phyloP scores from a whole-genome alignment of 2,329 filamentous ascomycete genomes.

The Thielaviopsis euricoi region DNA sequence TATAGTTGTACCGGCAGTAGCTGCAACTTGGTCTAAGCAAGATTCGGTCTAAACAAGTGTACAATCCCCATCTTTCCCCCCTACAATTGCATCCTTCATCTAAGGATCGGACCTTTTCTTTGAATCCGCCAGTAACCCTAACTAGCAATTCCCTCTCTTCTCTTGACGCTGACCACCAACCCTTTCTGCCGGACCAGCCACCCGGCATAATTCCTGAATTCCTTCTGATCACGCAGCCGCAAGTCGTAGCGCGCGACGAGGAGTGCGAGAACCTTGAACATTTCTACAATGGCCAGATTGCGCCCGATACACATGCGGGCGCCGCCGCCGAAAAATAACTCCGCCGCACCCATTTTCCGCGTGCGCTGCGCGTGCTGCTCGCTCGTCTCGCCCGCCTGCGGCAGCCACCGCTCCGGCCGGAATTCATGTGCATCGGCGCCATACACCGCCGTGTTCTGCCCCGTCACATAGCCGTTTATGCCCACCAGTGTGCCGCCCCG shows the following conservation, averaged over 20 bases:
- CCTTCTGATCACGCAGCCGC: slow-evolving; percentile 9
- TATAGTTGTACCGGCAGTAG: no score
- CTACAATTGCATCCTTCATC: no score
- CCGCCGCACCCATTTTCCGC: slow-evolving; percentile 23
- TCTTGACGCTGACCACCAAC: not conserved
- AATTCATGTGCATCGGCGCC: slow-evolving; percentile 26
- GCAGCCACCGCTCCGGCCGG: slow-evolving; percentile 32
- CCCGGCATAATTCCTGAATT: not conserved
- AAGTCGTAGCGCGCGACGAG: slow-evolving; percentile 21
- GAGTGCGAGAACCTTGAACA: slow-evolving; percentile 23
- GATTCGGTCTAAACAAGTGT: no score
- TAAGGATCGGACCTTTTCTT: no score
- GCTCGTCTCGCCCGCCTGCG: slow-evolving; percentile 13
- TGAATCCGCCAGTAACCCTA: no score
- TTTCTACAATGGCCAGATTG: slow-evolving; percentile 26
- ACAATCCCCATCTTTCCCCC: no score
- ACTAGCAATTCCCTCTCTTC: no score
- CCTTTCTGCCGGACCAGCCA: not conserved
- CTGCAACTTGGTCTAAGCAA: no score
- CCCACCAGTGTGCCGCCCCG: slow-evolving; percentile 30
- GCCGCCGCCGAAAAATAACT: slow-evolving; percentile 28
- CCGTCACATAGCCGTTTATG: slow-evolving; percentile 24
- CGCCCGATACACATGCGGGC: slow-evolving; percentile 29
- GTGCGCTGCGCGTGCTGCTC: slow-evolving; percentile 18
- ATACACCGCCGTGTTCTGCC: slow-evolving; percentile 21